Evolutionary conservation across 768 basidiomycete species (phyloP), one percentile per base, ranked within the genome.

Genomic region (Macrocybe gigantea): DNA sequence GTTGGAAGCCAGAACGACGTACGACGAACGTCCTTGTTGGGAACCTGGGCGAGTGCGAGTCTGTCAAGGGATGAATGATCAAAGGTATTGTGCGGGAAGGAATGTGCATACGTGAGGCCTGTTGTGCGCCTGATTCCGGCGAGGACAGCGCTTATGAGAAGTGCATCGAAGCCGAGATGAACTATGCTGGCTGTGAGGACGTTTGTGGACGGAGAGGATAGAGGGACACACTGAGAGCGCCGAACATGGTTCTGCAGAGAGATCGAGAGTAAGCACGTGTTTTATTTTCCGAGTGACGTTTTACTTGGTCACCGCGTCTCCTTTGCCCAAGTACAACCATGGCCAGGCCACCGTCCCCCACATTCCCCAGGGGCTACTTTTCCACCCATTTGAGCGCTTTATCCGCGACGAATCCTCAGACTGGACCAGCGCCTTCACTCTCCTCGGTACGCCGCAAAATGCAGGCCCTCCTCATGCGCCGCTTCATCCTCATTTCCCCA

Each of bases 11-110:
- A 45, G 11, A 37, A 15, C 14, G 31, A 77, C 89, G 67, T 63
- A 93, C 91, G 83, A 38, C 91, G 83, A 31, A 93, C 59, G 56
- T 94, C 91, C 63, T 93, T 94, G 75, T 93, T 93, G 3, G 87
- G 85, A 1, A 94, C 83, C 56, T 79, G 78, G 4, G 78, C 68
- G 7, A 94, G 65, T 11, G 83, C 83, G 22, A 22, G 22, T 22
- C 22, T 22, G 22, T 22, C 22, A 36, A 87, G 90, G 7, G 90
- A 93, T 49, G n/a, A 38, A 31, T 22, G 37, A 32, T 5, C 15
- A 33, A 36, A 33, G 31, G 41, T 51, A 38, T 15, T 14, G 38
- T 29, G 32, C 33, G 36, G 41, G 4, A 37, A 30, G 4, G 22
- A 22, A 22, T 22, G 22, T 10, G 73, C 85, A 49, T 69, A 92